Percentiles rank a stretch among this genome's conserved stretches.
These are phyloP conservation scores for Fusarium oligoseptatum DNA, from an alignment of 2,329 filamentous ascomycete species.

Conservation along the genomic window DNA sequence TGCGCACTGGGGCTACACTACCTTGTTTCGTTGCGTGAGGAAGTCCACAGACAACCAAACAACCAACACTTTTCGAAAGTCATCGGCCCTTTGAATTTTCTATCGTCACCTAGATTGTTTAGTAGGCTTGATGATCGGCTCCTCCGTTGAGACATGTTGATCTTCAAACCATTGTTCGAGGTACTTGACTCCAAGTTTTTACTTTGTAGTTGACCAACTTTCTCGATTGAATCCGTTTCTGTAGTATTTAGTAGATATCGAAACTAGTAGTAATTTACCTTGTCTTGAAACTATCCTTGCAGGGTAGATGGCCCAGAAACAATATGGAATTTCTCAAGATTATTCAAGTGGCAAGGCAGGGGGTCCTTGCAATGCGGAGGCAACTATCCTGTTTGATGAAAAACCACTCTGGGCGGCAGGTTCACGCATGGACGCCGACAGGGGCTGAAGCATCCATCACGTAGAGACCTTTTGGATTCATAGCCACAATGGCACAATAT, in stretches of 20 bases:
- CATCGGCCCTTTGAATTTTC: neutral
- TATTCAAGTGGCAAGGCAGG: neutral
- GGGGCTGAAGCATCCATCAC: neutral
- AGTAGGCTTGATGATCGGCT: neutral
- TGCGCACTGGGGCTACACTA: neutral
- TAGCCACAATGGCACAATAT: neutral
- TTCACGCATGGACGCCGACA: neutral
- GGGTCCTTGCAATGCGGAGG: neutral
- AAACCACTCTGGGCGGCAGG: neutral
- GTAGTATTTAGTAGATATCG: neutral
- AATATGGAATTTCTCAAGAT: neutral
- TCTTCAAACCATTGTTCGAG: neutral
- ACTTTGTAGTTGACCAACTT: neutral
- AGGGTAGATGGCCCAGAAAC: neutral
- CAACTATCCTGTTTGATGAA: neutral
- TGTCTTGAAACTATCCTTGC: neutral
- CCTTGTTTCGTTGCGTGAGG: neutral
- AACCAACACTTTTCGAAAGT: neutral
- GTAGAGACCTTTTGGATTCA: neutral
- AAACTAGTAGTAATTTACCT: too few relatives aligned
- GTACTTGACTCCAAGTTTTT: neutral
- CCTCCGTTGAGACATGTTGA: rapidly evolving
- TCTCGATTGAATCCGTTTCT: neutral
- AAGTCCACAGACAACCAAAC: neutral
- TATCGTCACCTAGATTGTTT: too few relatives aligned